Percentiles rank a stretch among this genome's conserved stretches.
phyloP scores from a whole-genome alignment of 2,329 filamentous ascomycete genomes.

The Fusarium solani-melongenae region DNA sequence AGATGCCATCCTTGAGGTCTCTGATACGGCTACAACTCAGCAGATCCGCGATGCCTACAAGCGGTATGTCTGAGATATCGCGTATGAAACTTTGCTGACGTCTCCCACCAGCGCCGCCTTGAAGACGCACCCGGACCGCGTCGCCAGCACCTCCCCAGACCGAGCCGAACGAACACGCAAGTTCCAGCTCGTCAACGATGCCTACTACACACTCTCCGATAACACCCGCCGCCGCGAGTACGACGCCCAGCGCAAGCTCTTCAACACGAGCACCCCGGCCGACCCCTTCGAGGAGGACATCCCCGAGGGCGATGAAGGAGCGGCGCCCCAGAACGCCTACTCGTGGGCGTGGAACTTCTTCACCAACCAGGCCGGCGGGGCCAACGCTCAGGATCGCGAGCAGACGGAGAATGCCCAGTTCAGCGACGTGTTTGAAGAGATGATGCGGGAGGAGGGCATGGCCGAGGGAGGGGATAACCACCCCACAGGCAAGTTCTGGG shows the following conservation, averaged over 20 bases:
- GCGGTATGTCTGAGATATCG: slow-evolving; percentile 61
- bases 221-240: slow-evolving; percentile 81
- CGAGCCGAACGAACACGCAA: slow-evolving; percentile 83
- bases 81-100: slow-evolving; percentile 23
- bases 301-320: slow-evolving; percentile 40
- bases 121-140: slow-evolving; percentile 93
- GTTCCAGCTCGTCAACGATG: slow-evolving; percentile 93
- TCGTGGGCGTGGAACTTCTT: slow-evolving; percentile 82
- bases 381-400: slow-evolving; percentile 54
- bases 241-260: slow-evolving; percentile 70
- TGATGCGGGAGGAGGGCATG: slow-evolving; percentile 88
- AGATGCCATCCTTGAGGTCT: slow-evolving; percentile 81
- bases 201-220: slow-evolving; percentile 92
- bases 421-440: slow-evolving; percentile 86
- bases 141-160: slow-evolving; percentile 85
- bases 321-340: slow-evolving; percentile 64
- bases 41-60: slow-evolving; percentile 97
- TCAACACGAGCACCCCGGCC: slow-evolving; percentile 43
- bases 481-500: slow-evolving; percentile 84
- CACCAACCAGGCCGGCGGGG: slow-evolving; percentile 47
- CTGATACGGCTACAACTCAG: slow-evolving; percentile 78
- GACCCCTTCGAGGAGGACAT: slow-evolving; percentile 59
- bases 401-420: slow-evolving; percentile 83
- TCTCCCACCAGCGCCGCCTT: slow-evolving; percentile 76
- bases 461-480: slow-evolving; percentile 72